phyloP scores from a whole-genome alignment of 2,329 filamentous ascomycete genomes.

The Cadophora sp. region DNA sequence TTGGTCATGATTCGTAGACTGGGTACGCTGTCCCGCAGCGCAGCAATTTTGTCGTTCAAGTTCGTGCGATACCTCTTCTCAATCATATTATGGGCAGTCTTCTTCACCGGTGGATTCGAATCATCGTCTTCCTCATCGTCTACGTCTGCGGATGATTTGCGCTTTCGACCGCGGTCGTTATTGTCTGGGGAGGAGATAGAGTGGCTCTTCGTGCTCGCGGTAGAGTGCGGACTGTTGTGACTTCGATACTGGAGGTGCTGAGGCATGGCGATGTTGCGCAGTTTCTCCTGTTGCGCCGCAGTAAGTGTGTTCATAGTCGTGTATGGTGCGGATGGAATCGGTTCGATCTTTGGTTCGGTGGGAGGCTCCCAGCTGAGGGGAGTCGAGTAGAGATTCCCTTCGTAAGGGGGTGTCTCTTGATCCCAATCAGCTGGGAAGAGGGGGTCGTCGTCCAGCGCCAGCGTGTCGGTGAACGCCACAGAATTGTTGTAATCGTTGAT shows the following conservation, averaged over 20 bases:
- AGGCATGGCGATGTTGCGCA: conserved; percentile 70
- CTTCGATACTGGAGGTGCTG: conserved; percentile 61
- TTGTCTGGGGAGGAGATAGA: conserved; percentile 65
- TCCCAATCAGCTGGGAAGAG: conserved; percentile 42
- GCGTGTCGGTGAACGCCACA: conserved; percentile 36
- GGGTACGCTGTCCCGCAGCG: conserved; percentile 88
- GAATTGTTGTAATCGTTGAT: conserved; percentile 37
- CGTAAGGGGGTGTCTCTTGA: conserved; percentile 42
- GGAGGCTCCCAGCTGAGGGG: conserved; percentile 45
- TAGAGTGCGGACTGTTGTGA: conserved; percentile 62
- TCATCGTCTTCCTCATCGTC: conserved; percentile 67
- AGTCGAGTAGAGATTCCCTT: conserved; percentile 44
- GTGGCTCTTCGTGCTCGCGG: conserved; percentile 54
- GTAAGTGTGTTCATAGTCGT: conserved; percentile 54
- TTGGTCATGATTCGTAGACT: conserved; percentile 86
- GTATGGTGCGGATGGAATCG: conserved; percentile 32
- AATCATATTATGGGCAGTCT: conserved; percentile 98
- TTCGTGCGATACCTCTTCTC: conserved; percentile 97
- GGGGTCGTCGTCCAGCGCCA: conserved; percentile 40
- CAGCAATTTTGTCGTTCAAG: conserved; percentile 95
- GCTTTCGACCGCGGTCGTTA: conserved; percentile 62
- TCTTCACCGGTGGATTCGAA: conserved; percentile 71
- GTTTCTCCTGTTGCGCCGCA: conserved; percentile 64
- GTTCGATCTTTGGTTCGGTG: conserved; percentile 36
- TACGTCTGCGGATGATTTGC: conserved; percentile 70